These are phyloP conservation scores for Magnaporthiopsis incrustans DNA, from an alignment of 2,329 filamentous ascomycete genomes.

Conservation along the genomic window DNA sequence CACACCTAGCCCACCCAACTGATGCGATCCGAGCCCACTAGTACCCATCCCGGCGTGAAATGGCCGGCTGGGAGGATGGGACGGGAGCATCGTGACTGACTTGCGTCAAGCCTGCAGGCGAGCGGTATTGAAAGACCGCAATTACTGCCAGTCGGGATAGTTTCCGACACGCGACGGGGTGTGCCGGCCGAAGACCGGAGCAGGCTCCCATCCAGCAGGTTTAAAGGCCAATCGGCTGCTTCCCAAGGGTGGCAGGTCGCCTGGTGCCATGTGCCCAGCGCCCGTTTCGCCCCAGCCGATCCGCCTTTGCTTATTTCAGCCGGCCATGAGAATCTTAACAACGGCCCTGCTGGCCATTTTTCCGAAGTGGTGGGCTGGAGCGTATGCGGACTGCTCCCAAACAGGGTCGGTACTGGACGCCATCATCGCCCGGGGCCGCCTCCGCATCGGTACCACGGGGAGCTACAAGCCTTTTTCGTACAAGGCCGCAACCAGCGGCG, in stretches of 20 bases:
- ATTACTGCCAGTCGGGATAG: not conserved
- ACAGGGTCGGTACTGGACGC: not conserved
- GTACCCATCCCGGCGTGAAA: not conserved
- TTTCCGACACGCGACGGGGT: not conserved
- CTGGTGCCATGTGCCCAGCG: not conserved
- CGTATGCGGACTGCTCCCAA: not conserved
- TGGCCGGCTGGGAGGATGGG: not conserved
- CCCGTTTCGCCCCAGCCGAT: not conserved
- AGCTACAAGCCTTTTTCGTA: constrained; percentile 5
- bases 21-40: no score
- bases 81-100: not conserved
- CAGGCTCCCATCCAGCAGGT: not conserved
- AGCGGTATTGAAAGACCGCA: not conserved
- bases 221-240: not conserved
- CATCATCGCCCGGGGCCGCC: constrained; percentile 1
- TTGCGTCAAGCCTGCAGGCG: not conserved
- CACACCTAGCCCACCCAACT: not conserved
- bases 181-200: not conserved
- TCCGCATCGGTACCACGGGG: constrained; percentile 5
- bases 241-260: no score
- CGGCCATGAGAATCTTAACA: not conserved
- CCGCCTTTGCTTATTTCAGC: not conserved
- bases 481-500: not conserved
- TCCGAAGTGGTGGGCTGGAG: not conserved
- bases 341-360: not conserved